These are phyloP conservation scores for Neonectria sp. DNA, from an alignment of 2,329 filamentous ascomycete genomes.

Conservation along the genomic window DNA sequence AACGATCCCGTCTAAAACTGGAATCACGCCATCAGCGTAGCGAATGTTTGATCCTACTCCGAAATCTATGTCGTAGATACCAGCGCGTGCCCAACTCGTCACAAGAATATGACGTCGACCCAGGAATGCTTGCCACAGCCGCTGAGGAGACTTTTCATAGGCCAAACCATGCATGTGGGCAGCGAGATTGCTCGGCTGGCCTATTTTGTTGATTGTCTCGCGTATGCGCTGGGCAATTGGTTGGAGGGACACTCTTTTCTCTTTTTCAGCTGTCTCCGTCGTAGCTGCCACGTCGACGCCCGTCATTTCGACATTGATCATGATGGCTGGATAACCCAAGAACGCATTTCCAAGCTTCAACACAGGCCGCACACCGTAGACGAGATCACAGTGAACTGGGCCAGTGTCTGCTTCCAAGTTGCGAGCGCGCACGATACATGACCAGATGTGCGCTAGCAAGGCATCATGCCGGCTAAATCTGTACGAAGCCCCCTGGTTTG, in stretches of 20 bases:
- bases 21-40: conserved; percentile 43
- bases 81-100: conserved; percentile 46
- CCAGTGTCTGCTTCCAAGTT: conserved; percentile 11
- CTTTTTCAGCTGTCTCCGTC: not conserved
- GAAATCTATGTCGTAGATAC: conserved; percentile 47
- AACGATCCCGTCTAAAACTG: conserved; percentile 34
- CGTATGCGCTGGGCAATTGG: conserved; percentile 28
- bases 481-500: not conserved
- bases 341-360: conserved; percentile 33
- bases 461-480: conserved; percentile 44
- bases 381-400: conserved; percentile 41
- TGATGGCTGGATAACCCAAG: conserved; percentile 42
- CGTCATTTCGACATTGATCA: conserved; percentile 43
- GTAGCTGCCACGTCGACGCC: conserved; percentile 9
- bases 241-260: not conserved
- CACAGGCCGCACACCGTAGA: conserved; percentile 36
- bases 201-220: conserved; percentile 30
- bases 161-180: conserved; percentile 40
- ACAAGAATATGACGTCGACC: conserved; percentile 44
- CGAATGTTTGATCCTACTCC: conserved; percentile 34
- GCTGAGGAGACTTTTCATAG: conserved; percentile 45
- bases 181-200: conserved; percentile 17
- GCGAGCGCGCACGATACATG: conserved; percentile 44
- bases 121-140: conserved; percentile 48
- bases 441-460: conserved; percentile 46